Conservation (phyloP, 2,329 filamentous ascomycete genomes). For the Cercospora janseana region DNA sequence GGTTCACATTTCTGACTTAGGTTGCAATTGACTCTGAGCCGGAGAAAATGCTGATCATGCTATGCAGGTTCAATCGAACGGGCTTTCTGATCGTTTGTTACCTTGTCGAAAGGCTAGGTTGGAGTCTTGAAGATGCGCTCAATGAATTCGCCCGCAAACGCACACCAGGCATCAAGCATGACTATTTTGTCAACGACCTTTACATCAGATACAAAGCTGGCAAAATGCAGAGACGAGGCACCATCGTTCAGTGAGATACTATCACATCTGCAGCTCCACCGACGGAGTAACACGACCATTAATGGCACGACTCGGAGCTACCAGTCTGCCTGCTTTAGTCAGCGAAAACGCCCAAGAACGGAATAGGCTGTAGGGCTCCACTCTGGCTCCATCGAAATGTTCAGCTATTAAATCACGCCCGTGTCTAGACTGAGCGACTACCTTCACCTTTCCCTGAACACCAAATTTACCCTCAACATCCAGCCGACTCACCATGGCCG, state of each 20-base stretch:
- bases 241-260: conserved; percentile 9
- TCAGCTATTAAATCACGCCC: neutral
- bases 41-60: neutral
- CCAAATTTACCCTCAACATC: no score
- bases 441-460: no score
- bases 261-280: neutral
- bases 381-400: neutral
- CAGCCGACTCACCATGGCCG: conserved; percentile 7
- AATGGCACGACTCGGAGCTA: neutral
- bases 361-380: conserved; percentile 1
- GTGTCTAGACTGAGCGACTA: no score
- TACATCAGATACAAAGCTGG: conserved; percentile 16
- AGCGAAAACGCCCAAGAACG: neutral
- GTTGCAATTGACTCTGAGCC: neutral
- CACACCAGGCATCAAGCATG: conserved; percentile 82
- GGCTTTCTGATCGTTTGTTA: conserved; percentile 90
- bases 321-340: neutral
- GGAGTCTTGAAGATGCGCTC: conserved; percentile 71
- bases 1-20: conserved; percentile 50
- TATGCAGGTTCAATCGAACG: conserved; percentile 57
- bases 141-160: conserved; percentile 70
- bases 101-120: conserved; percentile 76
- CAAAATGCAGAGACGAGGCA: conserved; percentile 24
- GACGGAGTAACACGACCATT: neutral
- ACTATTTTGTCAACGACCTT: conserved; percentile 75